Conservation (phyloP, 352 stramenopile genomes). For the Chrysophaeum taylorii region DNA sequence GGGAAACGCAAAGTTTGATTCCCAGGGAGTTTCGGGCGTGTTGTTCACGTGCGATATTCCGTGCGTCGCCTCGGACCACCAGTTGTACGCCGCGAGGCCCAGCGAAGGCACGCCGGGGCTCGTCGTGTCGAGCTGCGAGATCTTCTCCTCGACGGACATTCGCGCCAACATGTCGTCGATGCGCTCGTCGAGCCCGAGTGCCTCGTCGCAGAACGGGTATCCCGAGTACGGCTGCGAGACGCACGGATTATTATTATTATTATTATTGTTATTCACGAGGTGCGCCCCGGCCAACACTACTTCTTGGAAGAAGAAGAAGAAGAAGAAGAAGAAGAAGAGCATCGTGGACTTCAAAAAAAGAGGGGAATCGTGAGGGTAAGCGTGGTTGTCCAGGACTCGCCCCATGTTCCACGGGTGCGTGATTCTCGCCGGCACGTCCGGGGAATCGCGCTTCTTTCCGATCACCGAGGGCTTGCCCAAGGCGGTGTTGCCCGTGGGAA, state of each 20-base stretch:
- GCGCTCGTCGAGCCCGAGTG: not conserved
- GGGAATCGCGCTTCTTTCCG: not conserved
- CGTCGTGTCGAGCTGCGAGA: constrained; percentile 54
- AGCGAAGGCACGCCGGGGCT: constrained; percentile 28
- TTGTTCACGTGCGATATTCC: too few relatives aligned
- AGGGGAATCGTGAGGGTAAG: too few relatives aligned
- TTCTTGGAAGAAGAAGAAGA: too few relatives aligned
- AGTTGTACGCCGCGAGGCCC: constrained; percentile 67
- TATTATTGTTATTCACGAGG: too few relatives aligned
- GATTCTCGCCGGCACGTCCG: not conserved
- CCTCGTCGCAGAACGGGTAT: constrained; percentile 4
- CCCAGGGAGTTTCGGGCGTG: too few relatives aligned
- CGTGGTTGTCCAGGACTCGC: too few relatives aligned
- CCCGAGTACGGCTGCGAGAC: not conserved
- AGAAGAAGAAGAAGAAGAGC: too few relatives aligned
- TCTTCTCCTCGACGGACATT: constrained; percentile 58
- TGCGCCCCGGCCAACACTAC: too few relatives aligned
- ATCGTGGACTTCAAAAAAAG: too few relatives aligned
- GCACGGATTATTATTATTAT: constrained; percentile 21
- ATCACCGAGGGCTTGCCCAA: not conserved
- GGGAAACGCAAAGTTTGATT: constrained; percentile 71
- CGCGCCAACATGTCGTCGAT: constrained; percentile 54
- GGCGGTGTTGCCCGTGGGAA: not conserved
- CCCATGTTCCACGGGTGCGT: too few relatives aligned
- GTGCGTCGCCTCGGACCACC: constrained; percentile 76